Evolutionary conservation across 2,329 filamentous ascomycete genomes (phyloP).

Genomic region (Leptographium wingfieldii): DNA sequence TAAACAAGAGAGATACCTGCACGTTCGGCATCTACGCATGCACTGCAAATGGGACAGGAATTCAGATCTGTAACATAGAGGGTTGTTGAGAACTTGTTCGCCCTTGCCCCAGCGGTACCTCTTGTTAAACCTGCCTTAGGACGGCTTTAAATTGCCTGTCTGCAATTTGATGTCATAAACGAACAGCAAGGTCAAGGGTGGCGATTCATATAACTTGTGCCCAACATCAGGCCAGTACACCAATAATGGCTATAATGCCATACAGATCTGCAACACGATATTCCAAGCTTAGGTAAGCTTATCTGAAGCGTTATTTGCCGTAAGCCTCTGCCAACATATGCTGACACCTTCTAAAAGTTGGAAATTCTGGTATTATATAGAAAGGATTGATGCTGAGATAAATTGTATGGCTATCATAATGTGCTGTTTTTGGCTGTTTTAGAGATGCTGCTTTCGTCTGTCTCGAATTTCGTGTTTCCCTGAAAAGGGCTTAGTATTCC

Average conservation of each 20-base stretch:
- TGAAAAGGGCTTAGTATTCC: too few species aligned
- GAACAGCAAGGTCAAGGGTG: constrained; percentile 5
- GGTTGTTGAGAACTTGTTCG: constrained; percentile 15
- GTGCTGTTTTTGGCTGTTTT: too few species aligned
- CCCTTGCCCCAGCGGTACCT: constrained; percentile 14
- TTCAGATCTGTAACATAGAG: constrained; percentile 16
- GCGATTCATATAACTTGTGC: constrained; percentile 11
- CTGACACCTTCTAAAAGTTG: constrained; percentile 11
- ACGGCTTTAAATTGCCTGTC: constrained; percentile 15
- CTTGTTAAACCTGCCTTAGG: constrained; percentile 15
- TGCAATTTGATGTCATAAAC: constrained; percentile 11
- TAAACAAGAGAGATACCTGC: constrained; percentile 9
- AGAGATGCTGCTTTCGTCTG: too few species aligned
- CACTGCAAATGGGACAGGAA: constrained; percentile 13
- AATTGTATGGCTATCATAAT: too few species aligned
- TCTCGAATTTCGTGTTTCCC: too few species aligned
- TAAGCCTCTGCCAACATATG: not conserved
- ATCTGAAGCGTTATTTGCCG: too few species aligned
- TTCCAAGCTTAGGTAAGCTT: not conserved
- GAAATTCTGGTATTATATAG: constrained; percentile 4
- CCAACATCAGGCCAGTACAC: constrained; percentile 14
- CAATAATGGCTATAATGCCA: constrained; percentile 14
- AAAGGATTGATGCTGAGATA: too few species aligned
- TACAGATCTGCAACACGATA: constrained; percentile 16
- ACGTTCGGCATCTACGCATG: constrained; percentile 17